phyloP scores from a whole-genome alignment of 2,329 filamentous ascomycete species.

The Colletotrichum graminicola region DNA sequence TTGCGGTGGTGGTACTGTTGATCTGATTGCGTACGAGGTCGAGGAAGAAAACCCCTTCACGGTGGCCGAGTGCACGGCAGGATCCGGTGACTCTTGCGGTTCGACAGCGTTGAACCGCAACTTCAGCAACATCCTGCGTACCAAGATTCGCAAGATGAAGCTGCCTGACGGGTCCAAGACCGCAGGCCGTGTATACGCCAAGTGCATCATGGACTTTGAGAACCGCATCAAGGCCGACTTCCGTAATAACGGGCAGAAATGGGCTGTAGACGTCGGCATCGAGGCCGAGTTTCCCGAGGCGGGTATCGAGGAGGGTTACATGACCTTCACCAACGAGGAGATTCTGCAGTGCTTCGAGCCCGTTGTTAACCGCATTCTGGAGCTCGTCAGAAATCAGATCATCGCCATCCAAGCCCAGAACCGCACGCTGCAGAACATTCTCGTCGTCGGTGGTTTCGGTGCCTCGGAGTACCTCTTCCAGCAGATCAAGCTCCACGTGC shows the following conservation, averaged over 20 bases:
- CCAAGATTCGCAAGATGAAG: conserved; percentile 99
- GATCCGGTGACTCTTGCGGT: conserved; percentile 96
- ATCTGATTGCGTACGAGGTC: conserved; percentile 98
- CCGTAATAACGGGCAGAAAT: conserved; percentile 98
- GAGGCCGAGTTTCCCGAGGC: conserved; percentile 98
- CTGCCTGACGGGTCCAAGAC: conserved; percentile 96
- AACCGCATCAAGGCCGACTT: conserved; percentile 99
- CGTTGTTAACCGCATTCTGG: conserved; percentile 95
- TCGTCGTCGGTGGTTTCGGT: conserved; percentile 98
- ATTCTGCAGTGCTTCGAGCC: conserved; percentile 99
- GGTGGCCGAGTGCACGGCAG: conserved; percentile 95
- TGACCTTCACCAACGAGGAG: conserved; percentile 99
- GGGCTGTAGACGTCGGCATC: conserved; percentile 98
- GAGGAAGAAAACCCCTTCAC: conserved; percentile 98
- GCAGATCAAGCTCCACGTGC: conserved; percentile 98
- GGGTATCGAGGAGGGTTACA: conserved; percentile 98
- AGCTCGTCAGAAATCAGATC: conserved; percentile 97
- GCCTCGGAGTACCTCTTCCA: conserved; percentile 99
- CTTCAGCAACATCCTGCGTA: conserved; percentile 96
- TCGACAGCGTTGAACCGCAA: conserved; percentile 98
- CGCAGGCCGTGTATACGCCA: conserved; percentile 97
- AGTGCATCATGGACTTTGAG: conserved; percentile 99
- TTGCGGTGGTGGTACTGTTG: conserved; percentile 97
- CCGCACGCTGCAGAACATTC: conserved; percentile 90
- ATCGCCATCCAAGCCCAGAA: conserved; percentile 99